Evolutionary conservation across 352 stramenopile genomes (phyloP), one percentile per base, ranked within the genome.

Genomic region (Thraustotheca clavata): DNA sequence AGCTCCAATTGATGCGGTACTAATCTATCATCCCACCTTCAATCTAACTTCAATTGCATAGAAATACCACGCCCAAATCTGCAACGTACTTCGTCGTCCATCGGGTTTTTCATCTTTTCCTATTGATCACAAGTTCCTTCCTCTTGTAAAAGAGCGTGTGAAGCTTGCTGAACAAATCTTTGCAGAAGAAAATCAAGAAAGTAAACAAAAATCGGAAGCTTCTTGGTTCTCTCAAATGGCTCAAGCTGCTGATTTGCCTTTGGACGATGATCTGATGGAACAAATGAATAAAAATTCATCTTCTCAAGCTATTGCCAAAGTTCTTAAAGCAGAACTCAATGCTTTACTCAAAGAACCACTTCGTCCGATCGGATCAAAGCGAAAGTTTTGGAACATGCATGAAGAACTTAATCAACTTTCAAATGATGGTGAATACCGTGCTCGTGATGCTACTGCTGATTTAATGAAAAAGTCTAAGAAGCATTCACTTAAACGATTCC

Each of bases 171-270:
- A 89, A 72, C 76, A 67, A 35, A 87, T 94, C 61, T 89, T 87
- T 66, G 83, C 90, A 11, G 71, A 88, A 26, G 82, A 91, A 62
- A 90, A 89, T 57, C 76, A 73, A 26, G 71, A 69, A 12, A 78
- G 80, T 35, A 94, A 94, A 69, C 70, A 83, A 43, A 89, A 91
- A 68, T 89, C 80, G 27, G 85, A 94, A 68, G 77, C 82, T 65
- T 86, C 74, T 47, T 94, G 85, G 85, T 92, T 92, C 60, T 73
- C 75, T 36, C 85, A 94, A 63, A 94, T 94, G 85, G 85, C 85
- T 38, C 76, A 81, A 38, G 85, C 77, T 8, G 80, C 83, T 12
- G 85, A 91, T 39, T 67, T 94, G 59, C 83, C 91, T 47, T 69
- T 94, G 68, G 85, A 94, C 66, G 83, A 94, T 16, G 80, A 88